Percentiles rank a stretch among this genome's conserved stretches.
Evolutionary conservation across 2,329 filamentous ascomycete genomes (phyloP).

Genomic region (Lecanosticta acicola): DNA sequence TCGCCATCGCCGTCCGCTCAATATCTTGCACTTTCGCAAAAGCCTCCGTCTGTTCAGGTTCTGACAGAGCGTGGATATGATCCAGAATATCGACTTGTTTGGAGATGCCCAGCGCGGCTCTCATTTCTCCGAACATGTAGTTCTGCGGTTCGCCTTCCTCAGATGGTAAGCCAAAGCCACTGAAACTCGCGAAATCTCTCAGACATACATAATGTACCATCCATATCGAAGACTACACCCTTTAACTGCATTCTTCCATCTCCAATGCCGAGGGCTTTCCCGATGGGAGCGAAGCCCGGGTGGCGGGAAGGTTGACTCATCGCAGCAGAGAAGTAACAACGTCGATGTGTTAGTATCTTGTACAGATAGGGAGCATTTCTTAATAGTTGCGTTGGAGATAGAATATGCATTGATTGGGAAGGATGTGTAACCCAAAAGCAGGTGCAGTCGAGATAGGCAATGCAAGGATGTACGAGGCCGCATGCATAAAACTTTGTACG

Average conservation of each 20-base stretch:
- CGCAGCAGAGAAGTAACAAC: not conserved
- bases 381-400: not conserved
- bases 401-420: not conserved
- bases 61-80: constrained; percentile 72
- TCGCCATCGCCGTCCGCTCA: constrained; percentile 72
- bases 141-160: constrained; percentile 72
- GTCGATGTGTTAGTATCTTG: not conserved
- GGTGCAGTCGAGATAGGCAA: not conserved
- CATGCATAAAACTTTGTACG: not conserved
- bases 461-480: not conserved
- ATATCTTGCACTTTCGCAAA: constrained; percentile 70
- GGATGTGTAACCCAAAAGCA: no score
- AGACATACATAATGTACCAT: constrained; percentile 75
- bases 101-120: constrained; percentile 63
- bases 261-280: not conserved
- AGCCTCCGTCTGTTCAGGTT: constrained; percentile 51
- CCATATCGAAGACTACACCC: constrained; percentile 81
- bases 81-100: constrained; percentile 77
- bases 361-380: not conserved
- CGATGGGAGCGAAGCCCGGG: constrained; percentile 1
- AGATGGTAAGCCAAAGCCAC: not conserved
- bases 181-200: constrained; percentile 13
- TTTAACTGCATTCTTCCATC: constrained; percentile 35
- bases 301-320: not conserved
- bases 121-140: constrained; percentile 94